Conservation (phyloP, 106 monocot genomes). For the Phalaenopsis equestris region DNA sequence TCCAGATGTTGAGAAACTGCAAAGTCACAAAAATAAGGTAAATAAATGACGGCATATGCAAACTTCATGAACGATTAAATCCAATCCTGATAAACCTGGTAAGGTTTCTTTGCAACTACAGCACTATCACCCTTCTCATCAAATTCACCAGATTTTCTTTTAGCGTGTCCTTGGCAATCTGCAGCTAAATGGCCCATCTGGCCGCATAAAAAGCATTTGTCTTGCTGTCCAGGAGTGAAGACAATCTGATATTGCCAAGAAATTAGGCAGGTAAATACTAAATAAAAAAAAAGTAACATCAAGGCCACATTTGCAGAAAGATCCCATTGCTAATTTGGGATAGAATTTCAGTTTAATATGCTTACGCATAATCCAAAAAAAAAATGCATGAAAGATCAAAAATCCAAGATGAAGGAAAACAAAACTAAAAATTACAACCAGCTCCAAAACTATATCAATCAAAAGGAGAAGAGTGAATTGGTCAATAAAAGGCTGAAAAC, state of each 20-base stretch:
- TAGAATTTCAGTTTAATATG: background rate
- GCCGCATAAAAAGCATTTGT: constrained; percentile 95
- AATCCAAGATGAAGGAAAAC: background rate
- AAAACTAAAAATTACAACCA: background rate
- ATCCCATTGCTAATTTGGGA: background rate
- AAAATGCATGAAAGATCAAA: background rate
- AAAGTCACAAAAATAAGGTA: background rate
- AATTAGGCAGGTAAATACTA: background rate
- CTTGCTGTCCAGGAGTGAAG: constrained; percentile 92
- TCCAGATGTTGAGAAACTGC: constrained; percentile 99
- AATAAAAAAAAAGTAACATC: too few relatives aligned
- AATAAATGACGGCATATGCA: background rate
- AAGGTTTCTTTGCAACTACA: constrained; percentile 70
- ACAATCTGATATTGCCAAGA: constrained; percentile 49
- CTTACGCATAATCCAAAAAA: background rate
- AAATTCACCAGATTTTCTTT: constrained; percentile 86
- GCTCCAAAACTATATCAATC: background rate
- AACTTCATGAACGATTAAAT: background rate
- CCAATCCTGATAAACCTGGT: constrained; percentile 40
- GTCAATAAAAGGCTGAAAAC: background rate
- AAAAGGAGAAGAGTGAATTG: background rate
- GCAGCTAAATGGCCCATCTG: constrained; percentile 97
- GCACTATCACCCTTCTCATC: constrained; percentile 69
- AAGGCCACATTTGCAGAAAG: background rate
- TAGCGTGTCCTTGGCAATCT: constrained; percentile 84